Base-by-base conservation (phyloP, 192 early-diverging fungal species). In the Linnemannia hyalina region DNA sequence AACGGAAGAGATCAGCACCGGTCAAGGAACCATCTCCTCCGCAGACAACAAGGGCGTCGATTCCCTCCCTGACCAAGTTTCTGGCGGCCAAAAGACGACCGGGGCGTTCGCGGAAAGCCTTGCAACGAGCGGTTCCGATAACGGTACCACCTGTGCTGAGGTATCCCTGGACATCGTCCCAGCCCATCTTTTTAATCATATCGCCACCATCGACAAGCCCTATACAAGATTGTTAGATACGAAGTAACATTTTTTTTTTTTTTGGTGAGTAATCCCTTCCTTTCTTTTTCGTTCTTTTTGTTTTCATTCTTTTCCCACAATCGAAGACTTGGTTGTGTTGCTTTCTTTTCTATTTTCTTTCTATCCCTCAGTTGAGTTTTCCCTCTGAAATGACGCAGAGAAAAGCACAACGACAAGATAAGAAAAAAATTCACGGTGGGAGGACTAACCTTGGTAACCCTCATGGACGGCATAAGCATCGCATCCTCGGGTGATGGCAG, bases 21-120 rank as follows among this genome's bases (percentile, higher is more conserved):
- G 98, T 99, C 76, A 99, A 92, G 11, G 97, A 97, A 13, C 98
- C 98, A 81, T 99, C 98, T 78, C 98, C 98, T 75, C 98, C 98
- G 90, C 96, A 96, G 9, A 99, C 96, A 83, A 99, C 92, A 65
- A 99, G 89, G 26, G 98, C 95, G 78, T 99, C 97, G 73, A 99
- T 99, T 29, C 97, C 97, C 77, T 95, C 93, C 75, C 92, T 93
- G 78, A 99, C 94, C 88, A 99, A 89, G 74, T 99, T 97, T 55
- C 89, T 91, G 7, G 95, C 96, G 6, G 94, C 96, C 60, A 88
- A 87, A 73, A 98, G 93, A 20, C 98, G 95, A 49, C 98, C 98
- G 75, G 94, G 93, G 22, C 95, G 90, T 44, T 93, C 93, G 18
- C 96, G 94, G 91, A 99, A 98, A 65, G 93, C 91, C 84, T 90